Evolutionary conservation across 208 protist genomes (phyloP).

Genomic region (Endotrypanum monterogeii): DNA sequence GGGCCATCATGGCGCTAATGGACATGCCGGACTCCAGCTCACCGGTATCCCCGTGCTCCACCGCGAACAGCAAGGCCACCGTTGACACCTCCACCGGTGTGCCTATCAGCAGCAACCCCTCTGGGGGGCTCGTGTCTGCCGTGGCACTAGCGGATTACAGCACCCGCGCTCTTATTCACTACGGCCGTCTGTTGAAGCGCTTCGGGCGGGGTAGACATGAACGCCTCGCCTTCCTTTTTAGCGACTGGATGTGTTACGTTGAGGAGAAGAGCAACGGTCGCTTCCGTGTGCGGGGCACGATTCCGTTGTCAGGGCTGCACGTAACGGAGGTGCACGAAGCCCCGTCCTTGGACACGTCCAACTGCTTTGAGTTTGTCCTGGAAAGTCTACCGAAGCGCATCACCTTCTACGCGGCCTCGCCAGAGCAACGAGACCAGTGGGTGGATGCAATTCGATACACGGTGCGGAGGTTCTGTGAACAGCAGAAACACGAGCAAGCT

Average conservation of each 20-base stretch:
- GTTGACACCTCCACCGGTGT: background rate
- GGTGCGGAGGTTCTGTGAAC: conserved; percentile 28
- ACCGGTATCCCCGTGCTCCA: background rate
- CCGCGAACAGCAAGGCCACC: background rate
- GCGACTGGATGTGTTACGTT: conserved; percentile 79
- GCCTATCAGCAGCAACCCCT: background rate
- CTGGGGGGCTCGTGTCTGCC: conserved; percentile 14
- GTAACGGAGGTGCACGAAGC: conserved; percentile 52
- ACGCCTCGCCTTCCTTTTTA: conserved; percentile 83
- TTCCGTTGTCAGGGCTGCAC: conserved; percentile 51
- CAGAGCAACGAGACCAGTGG: conserved; percentile 80
- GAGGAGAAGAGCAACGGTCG: conserved; percentile 72
- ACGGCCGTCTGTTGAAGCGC: conserved; percentile 67
- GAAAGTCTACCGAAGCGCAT: conserved; percentile 39
- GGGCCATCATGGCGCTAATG: conserved; percentile 56
- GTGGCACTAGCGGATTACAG: conserved; percentile 12
- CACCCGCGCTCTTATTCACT: conserved; percentile 64
- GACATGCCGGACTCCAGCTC: conserved; percentile 32
- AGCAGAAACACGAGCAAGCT: background rate
- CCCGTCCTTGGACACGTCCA: conserved; percentile 23
- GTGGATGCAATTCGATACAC: conserved; percentile 68
- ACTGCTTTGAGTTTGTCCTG: conserved; percentile 60
- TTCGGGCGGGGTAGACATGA: conserved; percentile 70
- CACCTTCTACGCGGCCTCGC: conserved; percentile 66
- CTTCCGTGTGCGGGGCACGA: conserved; percentile 65